These are phyloP conservation scores for Amniculicola lignicola DNA, from an alignment of 495 filamentous ascomycete genomes.

Conservation along the genomic window DNA sequence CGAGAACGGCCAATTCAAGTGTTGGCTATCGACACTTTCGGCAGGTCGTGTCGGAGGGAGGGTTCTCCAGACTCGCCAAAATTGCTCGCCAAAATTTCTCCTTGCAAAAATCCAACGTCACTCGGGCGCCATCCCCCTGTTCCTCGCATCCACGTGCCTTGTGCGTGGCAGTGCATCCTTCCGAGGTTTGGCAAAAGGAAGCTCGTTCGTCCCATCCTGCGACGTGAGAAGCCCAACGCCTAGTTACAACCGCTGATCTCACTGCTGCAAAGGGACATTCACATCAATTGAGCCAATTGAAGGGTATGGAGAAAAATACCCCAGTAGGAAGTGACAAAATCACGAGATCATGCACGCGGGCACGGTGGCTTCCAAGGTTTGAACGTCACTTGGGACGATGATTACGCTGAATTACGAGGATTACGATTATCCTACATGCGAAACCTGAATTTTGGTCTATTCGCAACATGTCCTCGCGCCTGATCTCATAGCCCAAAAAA, in stretches of 20 bases:
- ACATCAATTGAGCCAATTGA: not conserved
- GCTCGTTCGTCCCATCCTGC: not conserved
- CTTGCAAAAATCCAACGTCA: not conserved
- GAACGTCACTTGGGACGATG: no score
- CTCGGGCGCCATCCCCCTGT: no score
- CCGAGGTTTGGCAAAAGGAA: not conserved
- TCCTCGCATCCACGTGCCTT: no score
- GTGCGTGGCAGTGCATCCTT: not conserved
- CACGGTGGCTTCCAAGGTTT: no score
- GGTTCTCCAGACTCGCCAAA: not conserved
- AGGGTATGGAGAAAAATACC: conserved; percentile 11
- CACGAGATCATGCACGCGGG: conserved; percentile 5
- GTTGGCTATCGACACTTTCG: no score
- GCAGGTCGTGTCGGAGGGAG: no score
- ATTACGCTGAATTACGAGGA: no score
- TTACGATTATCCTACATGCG: no score
- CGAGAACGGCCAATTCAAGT: no score
- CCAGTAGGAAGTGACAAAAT: conserved; percentile 11
- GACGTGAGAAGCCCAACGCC: not conserved
- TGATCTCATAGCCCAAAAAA: no score
- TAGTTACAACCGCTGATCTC: conserved; percentile 12
- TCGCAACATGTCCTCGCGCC: no score
- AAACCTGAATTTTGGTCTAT: no score
- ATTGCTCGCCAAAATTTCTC: not conserved
- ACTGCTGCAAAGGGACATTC: not conserved